Conservation (phyloP, 192 early-diverging fungal genomes). For the Backusella westeae region DNA sequence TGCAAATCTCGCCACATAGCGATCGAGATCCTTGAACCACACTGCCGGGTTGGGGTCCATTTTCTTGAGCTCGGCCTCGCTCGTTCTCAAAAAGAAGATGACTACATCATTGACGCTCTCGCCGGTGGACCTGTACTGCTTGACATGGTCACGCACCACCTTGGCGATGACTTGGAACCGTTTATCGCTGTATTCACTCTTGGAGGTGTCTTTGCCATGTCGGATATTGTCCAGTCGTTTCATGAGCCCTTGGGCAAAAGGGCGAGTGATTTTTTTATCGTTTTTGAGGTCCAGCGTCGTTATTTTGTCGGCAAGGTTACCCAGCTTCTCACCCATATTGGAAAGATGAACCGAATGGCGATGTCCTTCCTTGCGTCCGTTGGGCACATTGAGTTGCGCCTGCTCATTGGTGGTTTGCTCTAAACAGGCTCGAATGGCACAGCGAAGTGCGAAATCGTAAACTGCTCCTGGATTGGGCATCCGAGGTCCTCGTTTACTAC, state of each 20-base stretch:
- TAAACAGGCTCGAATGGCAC: conserved; percentile 36
- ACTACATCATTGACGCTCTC: conserved; percentile 45
- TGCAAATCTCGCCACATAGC: conserved; percentile 44
- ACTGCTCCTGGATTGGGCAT: conserved; percentile 21
- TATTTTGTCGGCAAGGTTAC: conserved; percentile 29
- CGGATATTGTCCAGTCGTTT: conserved; percentile 44
- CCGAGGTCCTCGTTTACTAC: not conserved
- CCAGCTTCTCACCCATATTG: conserved; percentile 24
- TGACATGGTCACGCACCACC: conserved; percentile 34
- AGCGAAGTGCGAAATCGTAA: conserved; percentile 39
- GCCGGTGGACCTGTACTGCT: conserved; percentile 40
- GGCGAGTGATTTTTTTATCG: conserved; percentile 42
- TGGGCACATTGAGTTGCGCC: not conserved
- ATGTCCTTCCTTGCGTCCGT: not conserved
- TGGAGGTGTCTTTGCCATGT: conserved; percentile 39
- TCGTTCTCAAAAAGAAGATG: conserved; percentile 41
- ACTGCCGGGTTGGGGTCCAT: conserved; percentile 35
- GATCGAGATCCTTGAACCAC: conserved; percentile 39
- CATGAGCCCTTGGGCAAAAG: conserved; percentile 41
- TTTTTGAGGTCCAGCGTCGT: conserved; percentile 18
- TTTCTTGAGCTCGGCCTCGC: conserved; percentile 31
- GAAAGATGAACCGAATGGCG: conserved; percentile 16
- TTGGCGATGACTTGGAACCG: conserved; percentile 37
- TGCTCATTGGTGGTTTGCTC: conserved; percentile 20
- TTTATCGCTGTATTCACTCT: conserved; percentile 44